phyloP scores from a whole-genome alignment of 2,329 filamentous ascomycete species.

The Aspergillus unguis region DNA sequence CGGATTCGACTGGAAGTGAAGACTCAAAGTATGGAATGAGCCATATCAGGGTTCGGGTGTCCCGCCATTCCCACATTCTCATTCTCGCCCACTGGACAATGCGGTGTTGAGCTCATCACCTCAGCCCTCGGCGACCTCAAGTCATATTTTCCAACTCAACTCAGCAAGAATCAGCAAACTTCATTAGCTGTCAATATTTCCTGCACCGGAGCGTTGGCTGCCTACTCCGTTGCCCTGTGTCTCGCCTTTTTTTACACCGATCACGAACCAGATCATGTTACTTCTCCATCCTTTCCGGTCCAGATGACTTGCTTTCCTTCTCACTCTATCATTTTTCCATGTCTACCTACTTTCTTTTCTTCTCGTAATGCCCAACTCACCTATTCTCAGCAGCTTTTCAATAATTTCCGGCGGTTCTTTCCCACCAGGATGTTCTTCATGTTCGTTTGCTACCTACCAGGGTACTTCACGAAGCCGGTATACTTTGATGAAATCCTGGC shows the following conservation, averaged over 20 bases:
- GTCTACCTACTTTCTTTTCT: background rate
- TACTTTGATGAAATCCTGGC: background rate
- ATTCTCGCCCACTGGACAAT: background rate
- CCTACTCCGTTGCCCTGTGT: slow-evolving; percentile 4
- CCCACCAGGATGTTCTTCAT: background rate
- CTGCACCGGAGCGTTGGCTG: background rate
- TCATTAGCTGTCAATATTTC: background rate
- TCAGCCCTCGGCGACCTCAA: background rate
- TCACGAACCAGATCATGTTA: slow-evolving; percentile 2
- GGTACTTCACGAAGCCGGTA: background rate
- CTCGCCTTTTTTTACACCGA: slow-evolving; percentile 7
- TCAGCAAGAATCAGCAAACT: background rate
- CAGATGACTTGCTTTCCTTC: slow-evolving; percentile 13
- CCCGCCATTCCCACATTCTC: background rate
- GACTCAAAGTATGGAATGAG: background rate
- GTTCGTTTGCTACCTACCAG: background rate
- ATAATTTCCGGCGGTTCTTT: background rate
- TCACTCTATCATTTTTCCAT: background rate
- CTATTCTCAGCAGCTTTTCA: background rate
- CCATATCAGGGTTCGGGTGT: background rate
- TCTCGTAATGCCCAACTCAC: background rate
- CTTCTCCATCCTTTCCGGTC: slow-evolving; percentile 1
- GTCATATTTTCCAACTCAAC: background rate
- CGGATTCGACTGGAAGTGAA: background rate
- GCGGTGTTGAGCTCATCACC: background rate